Base-by-base conservation (phyloP, 1,284 basidiomycete species). In the Psilocybe mexicana region DNA sequence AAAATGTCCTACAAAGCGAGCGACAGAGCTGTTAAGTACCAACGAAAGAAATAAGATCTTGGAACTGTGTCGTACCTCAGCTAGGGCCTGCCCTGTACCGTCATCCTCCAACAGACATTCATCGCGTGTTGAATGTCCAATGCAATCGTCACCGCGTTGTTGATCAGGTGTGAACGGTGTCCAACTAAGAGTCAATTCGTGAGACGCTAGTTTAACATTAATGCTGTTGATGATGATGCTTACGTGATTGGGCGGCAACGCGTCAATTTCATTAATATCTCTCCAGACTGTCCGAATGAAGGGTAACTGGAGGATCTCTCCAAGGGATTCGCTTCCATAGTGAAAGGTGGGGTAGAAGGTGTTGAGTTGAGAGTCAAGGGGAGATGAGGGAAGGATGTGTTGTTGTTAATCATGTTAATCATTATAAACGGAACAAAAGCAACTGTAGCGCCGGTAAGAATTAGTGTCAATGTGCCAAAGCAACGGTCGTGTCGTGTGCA, bases 161-260 rank as follows among this genome's bases (percentile, higher is more conserved):
- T 35, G 49, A 52, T 51, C 35, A 51, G 50, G 26, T 36, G 52
- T 24, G 24, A 10, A 43, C 26, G 45, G 54, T 35, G 48, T 42
- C 23, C 26, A 43, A 35, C 18, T 18, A 18, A 18, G 18, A 18
- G 18, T 18, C 18, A 18, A 18, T 18, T 18, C 18, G 18, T 18
- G 18, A 18, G 18, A 18, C 18, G 18, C 18, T 18, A 18, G 18
- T 18, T 18, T 18, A 18, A 18, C 30, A 40, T 12, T 23, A 24
- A n/a, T 14, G 38, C 10, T 23, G 40, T n/a, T 40, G 42, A 45
- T 54, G 57, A 58, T 58, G 62, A 61, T 47, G n/a, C 33, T 4
- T 62, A 65, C 64, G 64, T 65, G 64, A 63, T 48, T 35, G 43
- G 28, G 51, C 52, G 35, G 47, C 33, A 55, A 55, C 60, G 57